phyloP scores from a whole-genome alignment of 148 eudicot genomes.

The Arbutus unedo region DNA sequence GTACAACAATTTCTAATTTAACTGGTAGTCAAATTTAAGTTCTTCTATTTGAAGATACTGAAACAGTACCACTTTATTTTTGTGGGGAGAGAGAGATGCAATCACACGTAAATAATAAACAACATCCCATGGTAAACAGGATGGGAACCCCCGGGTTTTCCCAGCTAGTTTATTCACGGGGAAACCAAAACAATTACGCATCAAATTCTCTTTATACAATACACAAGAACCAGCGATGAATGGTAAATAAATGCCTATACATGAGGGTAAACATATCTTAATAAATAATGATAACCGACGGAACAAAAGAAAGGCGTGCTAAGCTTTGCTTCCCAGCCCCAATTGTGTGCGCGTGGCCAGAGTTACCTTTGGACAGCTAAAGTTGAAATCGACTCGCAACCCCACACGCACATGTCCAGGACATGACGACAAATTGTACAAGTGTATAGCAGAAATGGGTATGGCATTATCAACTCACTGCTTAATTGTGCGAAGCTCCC shows the following conservation, averaged over 20 bases:
- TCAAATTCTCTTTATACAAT: neutral
- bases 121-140: too few relatives aligned
- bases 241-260: constrained; percentile 15
- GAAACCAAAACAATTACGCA: constrained; percentile 6
- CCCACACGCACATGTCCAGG: neutral
- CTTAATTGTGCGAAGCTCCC: constrained; percentile 80
- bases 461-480: constrained; percentile 23
- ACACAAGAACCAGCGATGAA: neutral
- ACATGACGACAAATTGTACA: neutral
- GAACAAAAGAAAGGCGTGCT: neutral
- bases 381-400: neutral
- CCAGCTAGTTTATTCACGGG: constrained; percentile 1
- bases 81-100: neutral
- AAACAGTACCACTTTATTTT: too few relatives aligned
- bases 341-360: neutral
- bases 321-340: neutral
- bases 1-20: too few relatives aligned
- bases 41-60: too few relatives aligned
- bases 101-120: too few relatives aligned
- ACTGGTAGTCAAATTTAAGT: too few relatives aligned
- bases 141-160: neutral
- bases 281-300: neutral
- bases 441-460: constrained; percentile 4
- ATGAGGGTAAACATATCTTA: neutral
- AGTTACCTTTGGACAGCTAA: neutral